Conservation (phyloP, 2,329 filamentous ascomycete species). For the Lecanicillium sp. region DNA sequence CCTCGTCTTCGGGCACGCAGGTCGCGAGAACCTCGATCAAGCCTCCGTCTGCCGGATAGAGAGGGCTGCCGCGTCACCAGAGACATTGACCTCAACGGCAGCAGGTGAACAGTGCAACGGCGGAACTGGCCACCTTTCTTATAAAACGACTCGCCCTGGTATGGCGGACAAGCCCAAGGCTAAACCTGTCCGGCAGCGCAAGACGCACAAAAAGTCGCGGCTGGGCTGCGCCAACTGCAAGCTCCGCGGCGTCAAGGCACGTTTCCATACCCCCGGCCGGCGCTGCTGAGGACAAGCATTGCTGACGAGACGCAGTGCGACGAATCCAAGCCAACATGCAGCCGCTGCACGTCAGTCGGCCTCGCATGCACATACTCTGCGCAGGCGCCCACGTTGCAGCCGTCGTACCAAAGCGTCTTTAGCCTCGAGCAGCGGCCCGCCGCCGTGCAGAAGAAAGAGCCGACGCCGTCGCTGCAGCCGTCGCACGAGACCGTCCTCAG, state of each 20-base stretch:
- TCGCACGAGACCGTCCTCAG: too few species aligned
- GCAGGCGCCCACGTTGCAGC: neutral
- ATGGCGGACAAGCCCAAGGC: neutral
- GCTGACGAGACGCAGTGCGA: neutral
- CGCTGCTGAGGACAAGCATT: neutral
- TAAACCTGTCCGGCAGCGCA: slow-evolving; percentile 2
- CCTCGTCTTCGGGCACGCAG: too few species aligned
- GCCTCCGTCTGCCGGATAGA: too few species aligned
- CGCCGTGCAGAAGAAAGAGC: too few species aligned
- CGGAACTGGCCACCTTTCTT: too few species aligned
- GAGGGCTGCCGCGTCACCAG: too few species aligned
- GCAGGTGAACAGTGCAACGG: too few species aligned
- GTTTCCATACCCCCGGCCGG: neutral
- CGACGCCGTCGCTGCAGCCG: neutral
- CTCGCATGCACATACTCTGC: slow-evolving; percentile 5
- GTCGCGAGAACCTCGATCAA: too few species aligned
- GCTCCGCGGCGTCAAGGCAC: slow-evolving; percentile 4
- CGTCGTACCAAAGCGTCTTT: slow-evolving; percentile 5
- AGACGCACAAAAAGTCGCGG: slow-evolving; percentile 1
- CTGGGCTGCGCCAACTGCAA: slow-evolving; percentile 7
- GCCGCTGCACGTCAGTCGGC: slow-evolving; percentile 1
- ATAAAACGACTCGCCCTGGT: too few species aligned
- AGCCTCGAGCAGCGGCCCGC: neutral
- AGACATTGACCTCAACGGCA: too few species aligned
- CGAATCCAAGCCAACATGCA: slow-evolving; percentile 5